Conservation (phyloP, 805 yeast genomes). For the Teunomyces funiuensis region DNA sequence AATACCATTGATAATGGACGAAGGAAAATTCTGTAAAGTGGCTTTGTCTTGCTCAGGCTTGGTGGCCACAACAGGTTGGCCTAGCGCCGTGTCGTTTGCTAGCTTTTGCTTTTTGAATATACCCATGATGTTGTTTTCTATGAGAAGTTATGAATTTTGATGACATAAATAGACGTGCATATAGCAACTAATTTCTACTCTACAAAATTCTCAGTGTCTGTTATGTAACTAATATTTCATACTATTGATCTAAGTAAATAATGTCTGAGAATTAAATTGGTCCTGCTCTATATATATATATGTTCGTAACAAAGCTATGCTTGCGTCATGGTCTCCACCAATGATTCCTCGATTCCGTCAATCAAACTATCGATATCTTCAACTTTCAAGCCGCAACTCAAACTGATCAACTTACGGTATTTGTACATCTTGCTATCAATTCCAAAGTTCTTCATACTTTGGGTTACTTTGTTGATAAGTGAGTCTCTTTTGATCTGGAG, state of each 20-base stretch:
- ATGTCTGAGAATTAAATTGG: background rate
- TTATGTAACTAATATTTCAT: background rate
- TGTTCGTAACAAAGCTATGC: background rate
- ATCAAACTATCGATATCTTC: constrained; percentile 80
- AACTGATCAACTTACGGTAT: constrained; percentile 73
- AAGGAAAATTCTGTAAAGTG: constrained; percentile 26
- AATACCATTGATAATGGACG: constrained; percentile 40
- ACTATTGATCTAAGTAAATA: background rate
- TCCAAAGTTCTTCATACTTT: constrained; percentile 41
- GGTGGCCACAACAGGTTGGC: constrained; percentile 10
- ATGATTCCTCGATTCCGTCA: constrained; percentile 57
- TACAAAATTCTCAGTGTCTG: background rate
- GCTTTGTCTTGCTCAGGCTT: constrained; percentile 19
- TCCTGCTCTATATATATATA: background rate
- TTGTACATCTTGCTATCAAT: constrained; percentile 62
- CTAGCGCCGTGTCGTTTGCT: constrained; percentile 2
- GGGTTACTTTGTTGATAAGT: constrained; percentile 49
- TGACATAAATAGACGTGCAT: background rate
- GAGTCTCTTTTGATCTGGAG: constrained; percentile 52
- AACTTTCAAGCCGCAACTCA: constrained; percentile 71
- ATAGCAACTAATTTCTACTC: background rate
- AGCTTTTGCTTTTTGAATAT: constrained; percentile 10
- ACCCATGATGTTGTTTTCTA: constrained; percentile 4
- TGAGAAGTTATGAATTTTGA: constrained; percentile 3
- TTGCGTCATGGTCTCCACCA: constrained; percentile 5